Evolutionary conservation across 805 yeast species (phyloP).

Genomic region (Monosporozyma servazzii): DNA sequence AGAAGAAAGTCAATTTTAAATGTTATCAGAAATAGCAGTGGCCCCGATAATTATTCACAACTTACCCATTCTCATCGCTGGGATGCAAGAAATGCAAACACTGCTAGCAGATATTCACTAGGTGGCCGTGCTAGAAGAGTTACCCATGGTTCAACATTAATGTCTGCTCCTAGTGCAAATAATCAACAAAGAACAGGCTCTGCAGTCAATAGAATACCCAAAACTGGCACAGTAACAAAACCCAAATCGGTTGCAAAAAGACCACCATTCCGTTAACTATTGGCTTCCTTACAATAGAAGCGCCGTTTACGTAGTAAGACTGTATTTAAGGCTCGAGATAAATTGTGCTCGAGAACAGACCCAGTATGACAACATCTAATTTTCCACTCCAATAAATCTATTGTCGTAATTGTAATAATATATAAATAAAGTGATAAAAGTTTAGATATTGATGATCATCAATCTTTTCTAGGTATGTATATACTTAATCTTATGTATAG

Average conservation of each 20-base stretch:
- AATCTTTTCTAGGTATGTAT: no score
- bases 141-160: neutral
- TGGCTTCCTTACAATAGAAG: no score
- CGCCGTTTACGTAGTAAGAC: no score
- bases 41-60: neutral
- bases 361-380: neutral
- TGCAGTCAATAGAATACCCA: neutral
- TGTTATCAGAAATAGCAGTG: conserved; percentile 23
- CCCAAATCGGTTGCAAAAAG: conserved; percentile 8
- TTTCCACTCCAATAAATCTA: neutral
- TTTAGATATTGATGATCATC: no score
- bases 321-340: no score
- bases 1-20: conserved; percentile 29
- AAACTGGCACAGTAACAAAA: neutral
- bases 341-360: neutral
- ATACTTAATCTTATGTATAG: no score
- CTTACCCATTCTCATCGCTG: neutral
- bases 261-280: conserved; percentile 21
- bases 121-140: neutral
- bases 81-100: neutral
- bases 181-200: neutral
- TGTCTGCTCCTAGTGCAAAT: conserved; percentile 1
- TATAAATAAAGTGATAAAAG: neutral
- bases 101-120: neutral
- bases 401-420: neutral